Evolutionary conservation across 257 asterid species (phyloP).

Genomic region (Ophiorrhiza pumila): DNA sequence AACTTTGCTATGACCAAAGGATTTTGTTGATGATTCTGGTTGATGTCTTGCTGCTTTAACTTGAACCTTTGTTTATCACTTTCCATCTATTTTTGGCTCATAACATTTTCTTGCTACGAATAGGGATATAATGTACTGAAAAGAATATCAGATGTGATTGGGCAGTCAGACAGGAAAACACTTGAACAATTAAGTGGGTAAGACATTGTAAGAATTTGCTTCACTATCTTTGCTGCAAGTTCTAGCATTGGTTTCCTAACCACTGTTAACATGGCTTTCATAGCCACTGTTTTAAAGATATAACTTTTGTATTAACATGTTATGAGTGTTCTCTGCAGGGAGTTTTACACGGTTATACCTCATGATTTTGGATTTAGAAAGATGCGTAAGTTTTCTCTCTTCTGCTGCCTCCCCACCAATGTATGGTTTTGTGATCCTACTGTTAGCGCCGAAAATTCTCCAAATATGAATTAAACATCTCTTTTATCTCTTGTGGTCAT

Average conservation of each 20-base stretch:
- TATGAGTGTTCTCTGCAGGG: slow-evolving; percentile 44
- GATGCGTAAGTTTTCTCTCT: slow-evolving; percentile 59
- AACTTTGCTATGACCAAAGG: background rate
- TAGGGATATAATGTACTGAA: slow-evolving; percentile 91
- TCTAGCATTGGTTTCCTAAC: background rate
- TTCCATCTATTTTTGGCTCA: background rate
- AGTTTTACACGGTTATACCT: slow-evolving; percentile 87
- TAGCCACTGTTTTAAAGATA: background rate
- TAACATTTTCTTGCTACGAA: slow-evolving; percentile 15
- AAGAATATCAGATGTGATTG: slow-evolving; percentile 76
- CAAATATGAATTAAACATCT: background rate
- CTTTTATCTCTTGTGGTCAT: background rate
- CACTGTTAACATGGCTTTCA: no score
- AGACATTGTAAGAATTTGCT: background rate
- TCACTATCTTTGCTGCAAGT: background rate
- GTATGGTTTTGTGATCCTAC: background rate
- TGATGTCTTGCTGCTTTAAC: background rate
- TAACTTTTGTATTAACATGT: background rate
- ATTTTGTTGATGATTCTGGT: background rate
- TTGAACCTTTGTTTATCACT: background rate
- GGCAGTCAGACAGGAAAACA: slow-evolving; percentile 49
- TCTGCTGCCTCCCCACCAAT: background rate
- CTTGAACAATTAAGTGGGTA: slow-evolving; percentile 90
- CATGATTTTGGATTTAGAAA: slow-evolving; percentile 87
- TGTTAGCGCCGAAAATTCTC: background rate